phyloP scores from a whole-genome alignment of 208 protist species.

The Acanthamoeba royreba region DNA sequence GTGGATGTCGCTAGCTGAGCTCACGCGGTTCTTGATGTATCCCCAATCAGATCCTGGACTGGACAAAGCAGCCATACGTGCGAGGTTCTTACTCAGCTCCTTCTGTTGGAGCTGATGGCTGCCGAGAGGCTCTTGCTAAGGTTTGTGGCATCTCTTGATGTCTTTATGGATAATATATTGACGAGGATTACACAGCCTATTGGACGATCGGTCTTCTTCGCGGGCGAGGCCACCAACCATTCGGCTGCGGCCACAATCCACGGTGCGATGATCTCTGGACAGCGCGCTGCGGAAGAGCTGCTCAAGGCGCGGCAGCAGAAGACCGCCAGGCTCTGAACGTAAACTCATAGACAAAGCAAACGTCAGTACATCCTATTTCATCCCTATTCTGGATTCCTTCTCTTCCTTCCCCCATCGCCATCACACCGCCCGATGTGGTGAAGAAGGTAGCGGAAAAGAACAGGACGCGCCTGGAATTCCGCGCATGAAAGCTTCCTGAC shows the following conservation, averaged over 20 bases:
- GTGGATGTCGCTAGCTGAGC: background rate
- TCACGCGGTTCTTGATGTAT: background rate
- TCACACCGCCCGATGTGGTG: background rate
- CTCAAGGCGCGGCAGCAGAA: background rate
- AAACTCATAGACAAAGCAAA: background rate
- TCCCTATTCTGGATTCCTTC: background rate
- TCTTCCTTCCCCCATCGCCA: background rate
- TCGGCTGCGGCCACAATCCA: background rate
- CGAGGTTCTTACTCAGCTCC: background rate
- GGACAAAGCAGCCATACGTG: background rate
- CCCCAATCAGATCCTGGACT: background rate
- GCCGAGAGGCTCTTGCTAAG: background rate
- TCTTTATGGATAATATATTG: background rate
- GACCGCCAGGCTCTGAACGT: background rate
- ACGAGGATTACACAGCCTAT: background rate
- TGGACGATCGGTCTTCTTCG: background rate
- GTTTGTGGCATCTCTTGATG: background rate
- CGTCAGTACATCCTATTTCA: background rate
- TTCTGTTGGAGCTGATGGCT: background rate
- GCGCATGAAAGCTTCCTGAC: background rate
- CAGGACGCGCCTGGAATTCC: no score
- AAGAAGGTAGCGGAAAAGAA: background rate
- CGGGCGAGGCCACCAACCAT: background rate
- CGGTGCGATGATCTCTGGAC: background rate
- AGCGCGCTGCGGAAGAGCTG: background rate